Conservation (phyloP, 768 basidiomycete species). For the Tylopilus plumbeoviolaceoides region DNA sequence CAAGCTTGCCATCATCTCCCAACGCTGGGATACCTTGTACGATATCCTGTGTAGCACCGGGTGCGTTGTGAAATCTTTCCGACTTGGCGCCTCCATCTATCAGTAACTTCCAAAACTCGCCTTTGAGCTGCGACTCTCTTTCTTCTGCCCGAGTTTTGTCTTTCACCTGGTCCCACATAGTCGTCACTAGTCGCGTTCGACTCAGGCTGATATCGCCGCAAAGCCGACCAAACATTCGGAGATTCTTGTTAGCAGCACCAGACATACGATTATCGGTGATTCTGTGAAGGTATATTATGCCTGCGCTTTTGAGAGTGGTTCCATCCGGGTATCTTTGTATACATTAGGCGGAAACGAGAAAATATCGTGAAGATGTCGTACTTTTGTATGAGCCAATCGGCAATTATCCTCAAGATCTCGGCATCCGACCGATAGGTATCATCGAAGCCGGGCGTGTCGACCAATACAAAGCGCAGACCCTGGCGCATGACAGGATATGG, state of each 20-base stretch:
- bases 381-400: constrained; percentile 18
- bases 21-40: not conserved
- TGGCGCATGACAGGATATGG: not conserved
- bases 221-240: constrained; percentile 32
- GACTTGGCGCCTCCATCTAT: not conserved
- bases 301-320: constrained; percentile 16
- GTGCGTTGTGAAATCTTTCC: constrained; percentile 1
- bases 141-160: constrained; percentile 6
- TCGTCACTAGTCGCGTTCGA: constrained; percentile 35
- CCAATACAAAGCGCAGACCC: constrained; percentile 9
- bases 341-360: not conserved
- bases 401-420: constrained; percentile 10
- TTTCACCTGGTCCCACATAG: constrained; percentile 33
- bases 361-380: not conserved
- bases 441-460: constrained; percentile 21
- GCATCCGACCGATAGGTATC: constrained; percentile 15
- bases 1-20: not conserved
- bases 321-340: constrained; percentile 10
- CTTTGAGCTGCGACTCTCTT: constrained; percentile 23
- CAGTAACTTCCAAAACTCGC: constrained; percentile 22
- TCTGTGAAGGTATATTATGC: constrained; percentile 33
- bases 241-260: constrained; percentile 28
- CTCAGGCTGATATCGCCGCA: constrained; percentile 30
- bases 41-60: not conserved
- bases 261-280: constrained; percentile 35